A percentile compares a stretch with the other conserved stretches of the same genome.
phyloP scores from a whole-genome alignment of 495 filamentous ascomycete genomes.

The Beverwykella pulmonaria region DNA sequence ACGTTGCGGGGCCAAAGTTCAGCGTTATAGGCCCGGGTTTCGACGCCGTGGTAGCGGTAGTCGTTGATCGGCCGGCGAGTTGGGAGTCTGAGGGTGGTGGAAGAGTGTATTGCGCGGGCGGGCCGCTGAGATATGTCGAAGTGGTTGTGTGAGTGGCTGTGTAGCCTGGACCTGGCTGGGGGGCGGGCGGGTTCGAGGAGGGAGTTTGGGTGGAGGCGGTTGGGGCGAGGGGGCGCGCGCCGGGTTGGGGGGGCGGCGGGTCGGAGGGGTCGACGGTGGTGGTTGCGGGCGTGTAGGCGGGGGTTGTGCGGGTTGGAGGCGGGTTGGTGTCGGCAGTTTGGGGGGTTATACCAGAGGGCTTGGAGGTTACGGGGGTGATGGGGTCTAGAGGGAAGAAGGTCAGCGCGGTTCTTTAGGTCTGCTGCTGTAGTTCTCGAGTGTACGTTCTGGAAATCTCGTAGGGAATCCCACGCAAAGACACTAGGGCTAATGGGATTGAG shows the following conservation, averaged over 20 bases:
- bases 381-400: constrained; percentile 7
- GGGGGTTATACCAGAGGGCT: constrained; percentile 21
- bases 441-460: too few relatives aligned
- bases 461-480: too few relatives aligned
- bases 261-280: constrained; percentile 8
- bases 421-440: too few relatives aligned
- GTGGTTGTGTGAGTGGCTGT: constrained; percentile 26
- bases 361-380: constrained; percentile 18
- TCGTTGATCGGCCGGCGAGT: constrained; percentile 25
- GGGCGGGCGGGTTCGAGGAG: constrained; percentile 9
- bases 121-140: constrained; percentile 17
- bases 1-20: constrained; percentile 25
- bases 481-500: too few relatives aligned
- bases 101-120: constrained; percentile 25
- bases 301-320: constrained; percentile 23
- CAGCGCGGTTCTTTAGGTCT: too few relatives aligned
- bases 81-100: constrained; percentile 22
- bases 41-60: not conserved
- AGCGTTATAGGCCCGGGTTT: constrained; percentile 30
- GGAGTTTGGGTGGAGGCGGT: not conserved
- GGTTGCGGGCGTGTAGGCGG: constrained; percentile 9
- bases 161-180: constrained; percentile 22
- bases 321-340: constrained; percentile 24
- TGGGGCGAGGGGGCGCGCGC: constrained; percentile 23
- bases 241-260: constrained; percentile 31